Base-by-base conservation (phyloP, 2,329 filamentous ascomycete species). In the Monosporascus sp. region DNA sequence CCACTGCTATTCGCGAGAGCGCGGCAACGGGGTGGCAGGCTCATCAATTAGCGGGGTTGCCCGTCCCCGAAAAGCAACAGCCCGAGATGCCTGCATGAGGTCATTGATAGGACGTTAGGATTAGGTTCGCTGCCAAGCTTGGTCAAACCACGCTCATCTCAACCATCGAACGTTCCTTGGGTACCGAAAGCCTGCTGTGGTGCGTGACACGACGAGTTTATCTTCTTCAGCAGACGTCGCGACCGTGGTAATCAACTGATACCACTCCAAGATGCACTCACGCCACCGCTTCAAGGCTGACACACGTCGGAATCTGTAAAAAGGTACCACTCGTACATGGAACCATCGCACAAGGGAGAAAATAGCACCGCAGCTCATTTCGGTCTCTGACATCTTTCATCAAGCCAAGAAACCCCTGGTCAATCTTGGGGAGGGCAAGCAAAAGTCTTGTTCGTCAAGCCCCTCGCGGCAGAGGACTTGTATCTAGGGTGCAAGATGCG, bases 1-100 rank as follows among this genome's bases (percentile, higher is more conserved):
- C 59, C 58, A 63, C 60, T 61, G 59, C 62, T 49, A 55, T 61
- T 61, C 60, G 60, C 53, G 56, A 52, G 61, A 27, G 25, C 58
- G 48, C 56, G 55, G 63, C 62, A 55, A 55, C 43, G 22, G 15
- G 43, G 55, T 62, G 62, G 63, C 60, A 59, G 56, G 43, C 59
- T 62, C 62, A 61, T 61, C 54, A 48, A 55, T 50, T 56, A 50
- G 60, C 58, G 58, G 58, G 50, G 55, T 56, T 60, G 44, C 52
- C 57, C 55, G 56, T 58, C 51, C 50, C 55, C 53, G 48, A 47
- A 45, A 55, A 62, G 53, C 56, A 59, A 45, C 53, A 53, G 58
- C 52, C 58, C 58, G 58, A 52, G 49, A 57, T 52, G 24, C 15
- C 43, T 49, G 49, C 57, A 55, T 52, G 54, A 54, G 52, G 25